phyloP scores from a whole-genome alignment of 176 grass and related monocot genomes.

The Secale cereale region DNA sequence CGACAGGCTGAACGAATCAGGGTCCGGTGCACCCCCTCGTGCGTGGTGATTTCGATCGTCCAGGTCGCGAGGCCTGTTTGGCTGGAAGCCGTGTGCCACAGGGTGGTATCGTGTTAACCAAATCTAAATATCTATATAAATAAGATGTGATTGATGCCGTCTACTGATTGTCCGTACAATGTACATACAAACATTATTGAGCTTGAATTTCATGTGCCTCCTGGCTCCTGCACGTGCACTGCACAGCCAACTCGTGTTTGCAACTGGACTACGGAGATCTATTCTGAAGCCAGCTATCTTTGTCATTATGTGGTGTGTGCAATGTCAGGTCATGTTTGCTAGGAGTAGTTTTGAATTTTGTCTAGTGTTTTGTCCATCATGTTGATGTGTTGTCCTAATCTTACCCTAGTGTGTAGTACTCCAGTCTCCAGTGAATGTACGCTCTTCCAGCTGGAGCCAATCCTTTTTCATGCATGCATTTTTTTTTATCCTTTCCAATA shows the following conservation, averaged over 20 bases:
- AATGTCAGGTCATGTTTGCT: slow-evolving; percentile 6
- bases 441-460: background rate
- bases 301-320: slow-evolving; percentile 12
- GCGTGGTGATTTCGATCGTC: slow-evolving; percentile 57
- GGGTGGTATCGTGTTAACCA: slow-evolving; percentile 21
- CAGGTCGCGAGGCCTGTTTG: background rate
- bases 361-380: background rate
- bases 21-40: slow-evolving; percentile 40
- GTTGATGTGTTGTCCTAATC: background rate
- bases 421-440: background rate
- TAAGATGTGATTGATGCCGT: slow-evolving; percentile 24
- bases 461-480: background rate
- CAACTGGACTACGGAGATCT: background rate
- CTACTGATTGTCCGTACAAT: slow-evolving; percentile 27
- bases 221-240: slow-evolving; percentile 20
- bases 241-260: no score
- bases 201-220: slow-evolving; percentile 6
- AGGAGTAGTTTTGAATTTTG: background rate
- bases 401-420: background rate
- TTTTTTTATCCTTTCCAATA: background rate
- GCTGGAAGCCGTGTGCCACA: background rate
- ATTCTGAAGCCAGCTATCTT: background rate
- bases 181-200: slow-evolving; percentile 36
- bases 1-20: slow-evolving; percentile 73
- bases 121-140: slow-evolving; percentile 36